A percentile compares a stretch with the other conserved stretches of the same genome.
These are phyloP conservation scores for Trichoderma asperellum DNA, from an alignment of 2,329 filamentous ascomycete genomes.

Conservation along the genomic window DNA sequence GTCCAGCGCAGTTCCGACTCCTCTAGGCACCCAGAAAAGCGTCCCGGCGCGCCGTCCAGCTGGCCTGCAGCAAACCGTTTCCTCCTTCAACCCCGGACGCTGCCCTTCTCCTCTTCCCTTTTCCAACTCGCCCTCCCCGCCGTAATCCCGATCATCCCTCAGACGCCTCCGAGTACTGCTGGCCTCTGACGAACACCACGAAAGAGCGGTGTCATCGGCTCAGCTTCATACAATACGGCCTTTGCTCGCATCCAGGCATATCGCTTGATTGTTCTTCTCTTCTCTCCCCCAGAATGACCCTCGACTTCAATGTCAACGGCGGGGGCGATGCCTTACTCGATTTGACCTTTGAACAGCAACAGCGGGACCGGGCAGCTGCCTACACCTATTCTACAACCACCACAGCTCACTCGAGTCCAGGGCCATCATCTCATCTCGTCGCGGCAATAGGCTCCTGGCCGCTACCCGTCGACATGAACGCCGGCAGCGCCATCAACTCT, in stretches of 20 bases:
- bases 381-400: conserved; percentile 37
- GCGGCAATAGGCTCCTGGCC: conserved; percentile 50
- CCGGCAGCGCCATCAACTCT: conserved; percentile 42
- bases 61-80: conserved; percentile 30
- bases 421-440: conserved; percentile 43
- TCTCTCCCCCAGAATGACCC: conserved; percentile 53
- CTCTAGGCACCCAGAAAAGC: conserved; percentile 17
- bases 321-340: conserved; percentile 64
- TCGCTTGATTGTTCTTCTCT: conserved; percentile 38
- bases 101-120: conserved; percentile 26
- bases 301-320: conserved; percentile 62
- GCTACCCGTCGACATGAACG: conserved; percentile 58
- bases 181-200: conserved; percentile 38
- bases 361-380: conserved; percentile 56
- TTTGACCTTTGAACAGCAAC: conserved; percentile 62
- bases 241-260: conserved; percentile 38
- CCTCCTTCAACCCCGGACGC: conserved; percentile 24
- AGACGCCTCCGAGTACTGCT: conserved; percentile 18
- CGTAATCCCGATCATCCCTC: conserved; percentile 26
- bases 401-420: conserved; percentile 40
- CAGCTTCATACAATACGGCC: conserved; percentile 43
- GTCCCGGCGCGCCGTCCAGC: conserved; percentile 14
- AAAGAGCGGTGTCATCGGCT: conserved; percentile 53
- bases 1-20: background rate
- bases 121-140: conserved; percentile 34